Percentiles rank a stretch among this genome's conserved stretches.
Evolutionary conservation across 352 stramenopile species (phyloP).

Genomic region (Globisporangium cylindrosporum): DNA sequence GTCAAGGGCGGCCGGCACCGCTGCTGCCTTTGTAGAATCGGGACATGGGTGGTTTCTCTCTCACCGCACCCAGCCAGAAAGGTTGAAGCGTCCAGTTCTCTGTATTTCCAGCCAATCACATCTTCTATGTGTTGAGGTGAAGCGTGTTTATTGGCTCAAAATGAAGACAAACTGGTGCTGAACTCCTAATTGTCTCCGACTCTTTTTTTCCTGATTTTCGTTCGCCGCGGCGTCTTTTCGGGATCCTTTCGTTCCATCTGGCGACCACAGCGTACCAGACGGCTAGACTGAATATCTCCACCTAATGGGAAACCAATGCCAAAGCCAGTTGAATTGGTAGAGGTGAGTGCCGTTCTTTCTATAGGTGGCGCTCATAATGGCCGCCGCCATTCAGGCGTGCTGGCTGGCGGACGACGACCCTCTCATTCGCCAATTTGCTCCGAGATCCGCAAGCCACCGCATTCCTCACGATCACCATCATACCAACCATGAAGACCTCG

Average conservation of each 20-base stretch:
- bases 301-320: background rate
- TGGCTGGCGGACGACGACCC: background rate
- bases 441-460: background rate
- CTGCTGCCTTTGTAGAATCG: slow-evolving; percentile 3
- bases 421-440: slow-evolving; percentile 5
- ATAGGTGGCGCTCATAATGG: background rate
- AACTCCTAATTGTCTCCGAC: slow-evolving; percentile 4
- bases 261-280: background rate
- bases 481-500: slow-evolving; percentile 26
- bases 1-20: background rate
- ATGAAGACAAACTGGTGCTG: background rate
- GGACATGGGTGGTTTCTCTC: background rate
- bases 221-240: slow-evolving; percentile 2
- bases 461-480: background rate
- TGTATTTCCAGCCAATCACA: background rate
- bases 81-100: background rate
- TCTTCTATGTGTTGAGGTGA: background rate
- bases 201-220: background rate
- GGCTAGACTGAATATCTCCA: slow-evolving; percentile 7
- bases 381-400: too few species aligned
- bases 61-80: background rate
- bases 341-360: background rate
- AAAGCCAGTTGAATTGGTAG: background rate
- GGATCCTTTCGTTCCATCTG: slow-evolving; percentile 3
- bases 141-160: background rate